Evolutionary conservation across 1,284 basidiomycete species (phyloP), one percentile per base, ranked within the genome.

Genomic region (Sparassis latifolia): DNA sequence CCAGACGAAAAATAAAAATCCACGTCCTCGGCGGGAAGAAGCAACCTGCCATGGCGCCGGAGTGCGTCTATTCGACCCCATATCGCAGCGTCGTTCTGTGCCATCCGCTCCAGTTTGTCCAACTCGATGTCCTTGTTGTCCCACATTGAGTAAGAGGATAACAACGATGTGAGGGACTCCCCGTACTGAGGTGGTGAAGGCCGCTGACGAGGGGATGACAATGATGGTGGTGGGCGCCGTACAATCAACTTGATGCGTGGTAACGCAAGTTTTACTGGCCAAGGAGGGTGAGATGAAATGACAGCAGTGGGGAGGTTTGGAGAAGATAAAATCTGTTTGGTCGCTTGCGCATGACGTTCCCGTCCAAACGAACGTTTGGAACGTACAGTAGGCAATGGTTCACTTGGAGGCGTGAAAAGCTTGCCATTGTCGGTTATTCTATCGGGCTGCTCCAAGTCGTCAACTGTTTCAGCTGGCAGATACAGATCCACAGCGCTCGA

Each of bases 211-310:
- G 87, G 89, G 60, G 85, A 77, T 0, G 89, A 80, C 51, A 84
- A 77, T 2, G 69, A 64, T 6, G 80, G 77, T 1, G 75, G 73
- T 5, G 84, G 85, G 29, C 70, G 70, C 35, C 83, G 79, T n/a
- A 87, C 80, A 35, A 89, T 79, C 37, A 91, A 76, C 45, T 77
- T 79, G 45, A 89, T 70, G 45, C 87, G 80, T 60, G 78, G 84
- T 46, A 83, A 69, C 28, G 56, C 32, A 5, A 51, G 45, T 39
- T 58, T 58, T n/a, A 50, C 31, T 33, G 62, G 58, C 4, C 62
- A 54, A 58, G 67, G 33, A 58, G 64, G 43, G 2, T 45, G 44
- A 0, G 20, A 20, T 20, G 20, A 38, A 38, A 41, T 40, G 4
- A 20, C 28, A 58, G 61, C 10, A 55, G 56, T 50, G 64, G 62